Percentiles rank a stretch among this genome's conserved stretches.
phyloP scores from a whole-genome alignment of 129 eudicot species.

The Pseudognaphalium luteoalbum region DNA sequence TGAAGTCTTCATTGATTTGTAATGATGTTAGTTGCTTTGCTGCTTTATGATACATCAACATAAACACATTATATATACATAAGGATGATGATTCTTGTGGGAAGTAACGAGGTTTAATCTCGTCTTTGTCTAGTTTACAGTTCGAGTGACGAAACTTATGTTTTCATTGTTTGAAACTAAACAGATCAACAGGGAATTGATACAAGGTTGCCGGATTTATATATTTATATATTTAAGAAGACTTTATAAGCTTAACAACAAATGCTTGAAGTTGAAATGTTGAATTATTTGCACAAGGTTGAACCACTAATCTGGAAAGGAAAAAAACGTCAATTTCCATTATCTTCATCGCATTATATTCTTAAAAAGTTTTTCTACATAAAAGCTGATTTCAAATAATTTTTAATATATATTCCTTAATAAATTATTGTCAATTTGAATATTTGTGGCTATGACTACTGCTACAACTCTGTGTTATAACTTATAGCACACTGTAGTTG shows the following conservation, averaged over 20 bases:
- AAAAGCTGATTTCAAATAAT: too few relatives aligned
- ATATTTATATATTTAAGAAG: not conserved
- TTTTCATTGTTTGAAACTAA: slow-evolving; percentile 21
- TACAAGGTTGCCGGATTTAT: slow-evolving; percentile 23
- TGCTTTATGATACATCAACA: slow-evolving; percentile 1
- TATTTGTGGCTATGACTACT: too few relatives aligned
- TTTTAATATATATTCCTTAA: too few relatives aligned
- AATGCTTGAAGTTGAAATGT: slow-evolving; percentile 6
- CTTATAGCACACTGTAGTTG: too few relatives aligned
- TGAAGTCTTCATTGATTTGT: slow-evolving; percentile 31
- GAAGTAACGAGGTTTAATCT: slow-evolving; percentile 12
- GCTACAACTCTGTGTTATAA: too few relatives aligned
- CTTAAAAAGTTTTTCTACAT: too few relatives aligned
- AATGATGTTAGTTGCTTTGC: not conserved
- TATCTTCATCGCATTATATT: not conserved
- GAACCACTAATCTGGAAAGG: slow-evolving; percentile 7
- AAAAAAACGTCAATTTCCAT: not conserved
- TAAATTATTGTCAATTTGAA: too few relatives aligned
- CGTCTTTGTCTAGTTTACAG: slow-evolving; percentile 24
- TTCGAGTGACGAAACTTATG: slow-evolving; percentile 25
- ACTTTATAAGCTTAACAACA: slow-evolving; percentile 1
- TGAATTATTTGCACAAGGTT: not conserved
- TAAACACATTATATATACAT: slow-evolving; percentile 15
- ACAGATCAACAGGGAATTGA: slow-evolving; percentile 3
- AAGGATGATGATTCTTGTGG: slow-evolving; percentile 1